Evolutionary conservation across 441 rosid species (phyloP), one percentile per base, ranked within the genome.

Genomic region (Adansonia madagascariensis): DNA sequence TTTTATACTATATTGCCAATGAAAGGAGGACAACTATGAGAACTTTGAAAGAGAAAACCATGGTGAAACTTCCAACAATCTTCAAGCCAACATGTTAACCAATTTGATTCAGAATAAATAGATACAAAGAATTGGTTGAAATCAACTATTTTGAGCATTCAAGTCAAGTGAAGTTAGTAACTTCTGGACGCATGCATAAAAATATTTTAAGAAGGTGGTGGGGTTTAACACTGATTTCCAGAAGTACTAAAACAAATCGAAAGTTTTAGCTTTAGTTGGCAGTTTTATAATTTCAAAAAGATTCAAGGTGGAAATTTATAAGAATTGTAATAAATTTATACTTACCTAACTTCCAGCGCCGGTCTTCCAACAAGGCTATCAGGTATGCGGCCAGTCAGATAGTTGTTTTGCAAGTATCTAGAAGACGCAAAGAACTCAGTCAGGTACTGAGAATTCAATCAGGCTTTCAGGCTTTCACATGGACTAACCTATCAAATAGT

Each of bases 401-500:
- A 90, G 77, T 94, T 94, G 91, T 92, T 92, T 81, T 92, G 92
- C 70, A 96, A 82, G 83, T 84, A 91, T 77, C 98, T 94, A 89
- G 57, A 80, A 82, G 63, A 77, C 76, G 81, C 17, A 59, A 68
- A 75, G 73, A 79, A 74, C 60, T 8, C 39, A 17, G 79, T 83
- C 73, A 75, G 76, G 76, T 75, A 20, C 15, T 67, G 76, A 77
- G 71, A 76, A 70, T 46, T 70, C 77, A 80, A 52, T 17, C 64
- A 73, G 61, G 64, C 12, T 39, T 67, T 17, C 64, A 73, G 61
- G 64, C 12, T 39, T 67, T 44, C 68, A 31, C 53, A 27, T 71
- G 17, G 71, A 6, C 56, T 60, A 74, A 20, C 66, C 1, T 56
- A 67, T n/a, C 57, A 49, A 63, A 20, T 41, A 31, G 43, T 79